Evolutionary conservation across 768 basidiomycete species (phyloP).

Genomic region (Nidula microcarpa): DNA sequence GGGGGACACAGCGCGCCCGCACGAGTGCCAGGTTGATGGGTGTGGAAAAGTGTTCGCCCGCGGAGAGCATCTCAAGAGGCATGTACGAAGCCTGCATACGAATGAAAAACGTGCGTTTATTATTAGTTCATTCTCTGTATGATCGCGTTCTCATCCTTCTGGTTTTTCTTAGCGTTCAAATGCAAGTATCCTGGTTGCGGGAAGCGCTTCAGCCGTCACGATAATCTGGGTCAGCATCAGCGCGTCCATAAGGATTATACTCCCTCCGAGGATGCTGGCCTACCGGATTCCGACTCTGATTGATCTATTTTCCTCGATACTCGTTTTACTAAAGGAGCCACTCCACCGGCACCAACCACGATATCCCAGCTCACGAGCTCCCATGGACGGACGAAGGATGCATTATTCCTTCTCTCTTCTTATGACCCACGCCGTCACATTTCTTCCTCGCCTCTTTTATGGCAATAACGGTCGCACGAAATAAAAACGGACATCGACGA

Average conservation of each 20-base stretch:
- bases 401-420: not conserved
- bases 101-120: conserved; percentile 81
- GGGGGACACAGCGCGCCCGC: conserved; percentile 41
- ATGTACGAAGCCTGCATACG: conserved; percentile 86
- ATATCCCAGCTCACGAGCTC: not conserved
- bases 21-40: conserved; percentile 74
- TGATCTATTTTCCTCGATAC: not conserved
- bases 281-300: not conserved
- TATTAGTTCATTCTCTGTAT: conserved; percentile 6
- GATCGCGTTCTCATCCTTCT: conserved; percentile 3
- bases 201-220: conserved; percentile 83
- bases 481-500: too few relatives aligned
- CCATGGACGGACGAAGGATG: not conserved
- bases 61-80: conserved; percentile 87
- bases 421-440: not conserved
- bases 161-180: conserved; percentile 56
- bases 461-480: too few relatives aligned
- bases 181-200: conserved; percentile 79
- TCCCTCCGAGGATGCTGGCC: conserved; percentile 12
- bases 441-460: too few relatives aligned
- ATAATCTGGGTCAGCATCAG: conserved; percentile 88
- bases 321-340: too few relatives aligned
- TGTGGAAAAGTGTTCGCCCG: conserved; percentile 89
- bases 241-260: conserved; percentile 66
- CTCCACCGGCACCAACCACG: not conserved